Evolutionary conservation across 495 filamentous ascomycete species (phyloP), one percentile per base, ranked within the genome.

Genomic region (Stereocaulon alpinum): DNA sequence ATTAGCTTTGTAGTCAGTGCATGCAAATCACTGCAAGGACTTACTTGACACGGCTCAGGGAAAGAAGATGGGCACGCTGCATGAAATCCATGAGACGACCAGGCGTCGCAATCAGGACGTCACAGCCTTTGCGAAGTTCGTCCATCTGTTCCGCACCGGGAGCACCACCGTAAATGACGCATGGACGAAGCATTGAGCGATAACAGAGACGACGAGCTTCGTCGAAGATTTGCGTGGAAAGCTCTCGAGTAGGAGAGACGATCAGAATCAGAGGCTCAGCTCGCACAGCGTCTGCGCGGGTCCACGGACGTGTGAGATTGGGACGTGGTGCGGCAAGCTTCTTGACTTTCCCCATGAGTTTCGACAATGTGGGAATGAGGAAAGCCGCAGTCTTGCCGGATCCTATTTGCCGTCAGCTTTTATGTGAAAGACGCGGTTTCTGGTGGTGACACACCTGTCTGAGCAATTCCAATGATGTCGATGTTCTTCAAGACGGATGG

Each of bases 371-470:
- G 0, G 93, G 93, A 58, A 96, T 85, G 3, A 98, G 70, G 66
- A 91, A 98, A 0, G 93, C 91, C 0, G 85, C 93, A 2, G 93
- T 98, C 75, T 98, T 98, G 57, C 93, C 93, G 42, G 91, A 96
- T 24, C 93, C 92, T 97, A 57, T 9, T 15, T 17, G 6, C n/a
- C 11, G 17, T 53, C 11, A 43, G 48, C 2, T 11, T 9, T 32
- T 20, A 22, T 55, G 40, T 27, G 42, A 32, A 44, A 24, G 11
- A 27, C 11, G 4, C 7, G 29, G 3, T 20, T 17, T 32, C 5
- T 40, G 41, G 48, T 4, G 47, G 18, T 3, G 6, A 75, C 82
- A 70, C 73, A 96, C 92, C 93, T 43, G 93, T 98, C 69, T 96
- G 92, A 6, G 93, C 89, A 64, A 90, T 83, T 2, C 82, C 92